Base-by-base conservation (phyloP, 495 filamentous ascomycete genomes). In the Neurospora hispaniola region DNA sequence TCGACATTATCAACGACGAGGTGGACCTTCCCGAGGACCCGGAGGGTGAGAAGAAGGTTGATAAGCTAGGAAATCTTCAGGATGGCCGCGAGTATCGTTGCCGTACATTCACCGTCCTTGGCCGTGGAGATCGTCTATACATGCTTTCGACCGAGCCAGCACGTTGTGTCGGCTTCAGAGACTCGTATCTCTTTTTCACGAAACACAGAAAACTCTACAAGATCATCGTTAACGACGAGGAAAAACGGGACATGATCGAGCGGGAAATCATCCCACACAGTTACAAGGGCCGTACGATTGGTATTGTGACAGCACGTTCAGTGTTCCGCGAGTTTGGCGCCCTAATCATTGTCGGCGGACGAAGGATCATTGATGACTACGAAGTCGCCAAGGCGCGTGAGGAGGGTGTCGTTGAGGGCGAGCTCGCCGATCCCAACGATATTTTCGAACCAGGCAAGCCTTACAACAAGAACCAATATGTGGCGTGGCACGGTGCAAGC, bases 71-170 rank as follows among this genome's bases (percentile, higher is more conserved):
- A 23, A 87, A 91, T 70, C 87, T 99, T 2, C 86, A 88, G 62
- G 94, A 88, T 6, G 93, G 90, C 10, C 88, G 96, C 75, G 93
- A 98, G 75, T 99, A 98, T 78, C 90, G 96, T 69, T 97, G 97
- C 76, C 91, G 96, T 59, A 95, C 93, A 3, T 99, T 99, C 79
- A 97, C 90, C 40, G 91, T 99, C 70, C 85, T 89, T 35, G 93
- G 92, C 69, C 90, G 94, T 69, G 93, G 90, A n/a, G 87, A 96
- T 39, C 83, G 93, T 31, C 88, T 96, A 18, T 99, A 99, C 88
- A 99, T 99, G 96, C 84, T 99, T 77, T 97, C 94, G 2, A 99
- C 96, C 3, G 96, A 99, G 76, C 96, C 96, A 5, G 96, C 96
- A 27, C 89, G 96, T 72, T 99, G 96, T 77, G 95, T 97, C 69